These are phyloP conservation scores for Schoenoplectus triqueter DNA, from an alignment of 202 grass and related monocot species.

Conservation along the genomic window DNA sequence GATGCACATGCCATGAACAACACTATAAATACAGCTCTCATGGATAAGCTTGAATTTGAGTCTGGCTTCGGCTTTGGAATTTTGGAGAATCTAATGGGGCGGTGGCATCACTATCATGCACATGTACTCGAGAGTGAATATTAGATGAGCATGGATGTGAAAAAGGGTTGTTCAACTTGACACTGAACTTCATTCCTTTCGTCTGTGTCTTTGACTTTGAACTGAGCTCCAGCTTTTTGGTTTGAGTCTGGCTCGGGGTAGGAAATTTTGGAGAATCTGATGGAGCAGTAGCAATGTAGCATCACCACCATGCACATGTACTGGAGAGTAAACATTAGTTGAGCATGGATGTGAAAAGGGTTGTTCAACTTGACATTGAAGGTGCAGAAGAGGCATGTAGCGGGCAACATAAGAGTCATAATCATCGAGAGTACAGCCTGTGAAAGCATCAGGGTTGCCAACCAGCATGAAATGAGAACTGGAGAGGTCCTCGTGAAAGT, in stretches of 20 bases:
- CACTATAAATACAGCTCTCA: constrained; percentile 24
- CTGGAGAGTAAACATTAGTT: not conserved
- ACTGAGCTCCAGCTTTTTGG: not conserved
- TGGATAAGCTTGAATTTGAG: not conserved
- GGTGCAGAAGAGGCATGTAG: not conserved
- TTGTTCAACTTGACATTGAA: not conserved
- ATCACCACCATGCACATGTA: not conserved
- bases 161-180: too few relatives aligned
- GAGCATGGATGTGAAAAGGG: not conserved
- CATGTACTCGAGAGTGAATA: too few relatives aligned
- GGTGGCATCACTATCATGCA: too few relatives aligned
- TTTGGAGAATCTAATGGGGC: too few relatives aligned
- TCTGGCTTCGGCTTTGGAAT: too few relatives aligned
- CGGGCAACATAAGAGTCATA: not conserved
- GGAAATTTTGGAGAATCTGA: not conserved
- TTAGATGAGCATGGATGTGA: too few relatives aligned
- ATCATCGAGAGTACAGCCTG: not conserved
- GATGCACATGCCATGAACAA: not conserved
- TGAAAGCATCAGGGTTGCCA: not conserved
- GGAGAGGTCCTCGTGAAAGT: constrained; percentile 14
- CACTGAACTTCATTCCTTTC: not conserved
- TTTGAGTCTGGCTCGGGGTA: not conserved
- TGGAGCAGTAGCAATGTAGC: not conserved
- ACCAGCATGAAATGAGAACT: constrained; percentile 10
- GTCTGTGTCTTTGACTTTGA: not conserved